A percentile compares a stretch with the other conserved stretches of the same genome.
phyloP scores from a whole-genome alignment of 345 rosid genomes.

The Angophora floribunda region DNA sequence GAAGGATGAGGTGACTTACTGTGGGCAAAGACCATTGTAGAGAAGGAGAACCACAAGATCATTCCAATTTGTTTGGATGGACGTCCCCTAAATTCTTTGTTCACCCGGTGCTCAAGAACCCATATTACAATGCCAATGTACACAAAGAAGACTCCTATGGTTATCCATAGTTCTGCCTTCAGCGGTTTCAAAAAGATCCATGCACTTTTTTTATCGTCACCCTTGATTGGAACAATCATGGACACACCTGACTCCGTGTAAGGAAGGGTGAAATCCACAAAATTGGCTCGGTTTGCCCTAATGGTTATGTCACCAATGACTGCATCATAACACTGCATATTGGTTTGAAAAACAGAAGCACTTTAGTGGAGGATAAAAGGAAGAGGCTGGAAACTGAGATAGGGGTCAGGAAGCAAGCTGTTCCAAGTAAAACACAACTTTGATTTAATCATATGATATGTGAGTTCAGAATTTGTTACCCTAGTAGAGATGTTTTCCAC shows the following conservation, averaged over 20 bases:
- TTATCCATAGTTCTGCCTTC: conserved; percentile 26
- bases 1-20: conserved; percentile 1
- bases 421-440: neutral
- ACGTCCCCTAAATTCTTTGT: conserved; percentile 14
- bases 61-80: conserved; percentile 2
- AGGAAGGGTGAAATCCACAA: conserved; percentile 31
- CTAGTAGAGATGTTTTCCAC: neutral
- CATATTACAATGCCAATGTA: conserved; percentile 17
- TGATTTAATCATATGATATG: neutral
- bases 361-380: neutral
- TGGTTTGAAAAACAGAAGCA: neutral
- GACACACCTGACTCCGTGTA: conserved; percentile 18
- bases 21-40: conserved; percentile 22
- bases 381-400: neutral
- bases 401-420: neutral
- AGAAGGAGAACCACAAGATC: conserved; percentile 24
- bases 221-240: conserved; percentile 18
- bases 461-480: conserved; percentile 2
- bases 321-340: neutral
- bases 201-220: neutral
- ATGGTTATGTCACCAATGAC: conserved; percentile 23
- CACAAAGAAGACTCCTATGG: conserved; percentile 2
- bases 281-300: neutral
- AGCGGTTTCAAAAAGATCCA: conserved; percentile 40
- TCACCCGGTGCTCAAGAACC: conserved; percentile 19